A percentile compares a stretch with the other conserved stretches of the same genome.
phyloP scores from a whole-genome alignment of 202 grass and related monocot species.

The Digitaria exilis region DNA sequence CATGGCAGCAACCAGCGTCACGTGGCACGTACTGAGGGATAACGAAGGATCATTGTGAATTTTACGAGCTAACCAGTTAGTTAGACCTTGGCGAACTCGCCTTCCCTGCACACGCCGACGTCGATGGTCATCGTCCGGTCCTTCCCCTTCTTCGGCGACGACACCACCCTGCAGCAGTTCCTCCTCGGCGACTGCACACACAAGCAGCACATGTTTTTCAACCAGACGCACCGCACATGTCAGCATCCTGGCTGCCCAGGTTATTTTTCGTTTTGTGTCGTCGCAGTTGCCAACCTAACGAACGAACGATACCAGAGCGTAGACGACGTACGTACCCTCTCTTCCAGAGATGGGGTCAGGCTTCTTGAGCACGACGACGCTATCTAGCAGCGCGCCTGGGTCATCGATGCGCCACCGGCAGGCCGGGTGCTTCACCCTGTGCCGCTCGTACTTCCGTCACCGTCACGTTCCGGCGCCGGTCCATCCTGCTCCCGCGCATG shows the following conservation, averaged over 20 bases:
- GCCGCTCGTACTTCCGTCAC: constrained; percentile 82
- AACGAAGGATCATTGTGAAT: background rate
- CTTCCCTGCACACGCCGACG: constrained; percentile 66
- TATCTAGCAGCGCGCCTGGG: constrained; percentile 49
- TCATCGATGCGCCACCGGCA: constrained; percentile 73
- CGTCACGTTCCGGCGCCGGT: constrained; percentile 53
- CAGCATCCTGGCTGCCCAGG: background rate
- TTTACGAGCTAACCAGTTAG: constrained; percentile 15
- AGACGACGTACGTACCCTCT: constrained; percentile 24
- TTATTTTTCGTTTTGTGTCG: too few species aligned
- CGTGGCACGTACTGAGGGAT: too few species aligned
- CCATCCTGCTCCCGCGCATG: constrained; percentile 57
- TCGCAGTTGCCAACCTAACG: background rate
- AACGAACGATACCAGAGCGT: too few species aligned
- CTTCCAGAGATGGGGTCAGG: constrained; percentile 74
- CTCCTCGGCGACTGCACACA: constrained; percentile 78
- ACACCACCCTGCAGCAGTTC: constrained; percentile 90
- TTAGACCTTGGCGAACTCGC: constrained; percentile 68
- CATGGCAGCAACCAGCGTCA: background rate
- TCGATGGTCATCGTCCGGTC: constrained; percentile 60
- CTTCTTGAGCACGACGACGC: constrained; percentile 73
- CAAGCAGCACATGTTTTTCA: too few species aligned
- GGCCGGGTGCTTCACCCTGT: constrained; percentile 46
- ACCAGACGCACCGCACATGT: background rate
- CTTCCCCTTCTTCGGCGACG: constrained; percentile 49